These are phyloP conservation scores for Coemansia sp. DNA, from an alignment of 192 early-diverging fungal species.

Conservation along the genomic window DNA sequence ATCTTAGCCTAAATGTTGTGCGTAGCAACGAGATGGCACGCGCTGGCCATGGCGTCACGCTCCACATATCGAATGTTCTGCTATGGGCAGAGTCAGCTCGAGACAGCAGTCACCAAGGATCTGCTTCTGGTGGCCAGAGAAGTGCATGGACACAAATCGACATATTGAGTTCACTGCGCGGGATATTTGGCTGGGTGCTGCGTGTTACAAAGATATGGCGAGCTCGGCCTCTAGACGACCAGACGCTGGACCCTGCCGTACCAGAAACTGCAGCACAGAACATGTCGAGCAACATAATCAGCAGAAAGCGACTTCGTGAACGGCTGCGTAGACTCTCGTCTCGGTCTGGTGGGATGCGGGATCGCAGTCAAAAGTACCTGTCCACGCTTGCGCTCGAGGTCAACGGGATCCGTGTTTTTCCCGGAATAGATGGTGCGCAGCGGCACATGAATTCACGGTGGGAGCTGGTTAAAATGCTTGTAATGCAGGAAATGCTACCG, in stretches of 20 bases:
- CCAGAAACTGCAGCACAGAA: not conserved
- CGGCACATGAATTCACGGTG: conserved; percentile 53
- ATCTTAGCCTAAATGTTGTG: conserved; percentile 40
- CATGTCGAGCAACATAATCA: conserved; percentile 3
- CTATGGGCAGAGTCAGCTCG: conserved; percentile 53
- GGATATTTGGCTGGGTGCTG: conserved; percentile 34
- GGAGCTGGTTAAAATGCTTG: conserved; percentile 55
- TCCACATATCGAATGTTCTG: conserved; percentile 34
- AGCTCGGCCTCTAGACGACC: not conserved
- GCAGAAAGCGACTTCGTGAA: conserved; percentile 6
- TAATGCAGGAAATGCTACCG: conserved; percentile 53
- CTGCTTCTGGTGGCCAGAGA: not conserved
- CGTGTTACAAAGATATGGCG: conserved; percentile 18
- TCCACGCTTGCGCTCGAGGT: conserved; percentile 46
- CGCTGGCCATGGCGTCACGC: conserved; percentile 45
- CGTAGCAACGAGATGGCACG: conserved; percentile 46
- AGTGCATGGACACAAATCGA: conserved; percentile 24
- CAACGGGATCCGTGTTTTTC: conserved; percentile 31
- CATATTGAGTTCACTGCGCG: conserved; percentile 30
- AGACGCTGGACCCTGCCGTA: not conserved
- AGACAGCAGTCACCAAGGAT: conserved; percentile 16
- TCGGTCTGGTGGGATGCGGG: conserved; percentile 8
- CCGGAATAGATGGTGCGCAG: conserved; percentile 42
- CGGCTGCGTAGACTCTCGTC: conserved; percentile 15
- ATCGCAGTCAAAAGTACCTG: conserved; percentile 41